Conservation (phyloP, 2,329 filamentous ascomycete genomes). For the Aspergillus pseudoterreus region DNA sequence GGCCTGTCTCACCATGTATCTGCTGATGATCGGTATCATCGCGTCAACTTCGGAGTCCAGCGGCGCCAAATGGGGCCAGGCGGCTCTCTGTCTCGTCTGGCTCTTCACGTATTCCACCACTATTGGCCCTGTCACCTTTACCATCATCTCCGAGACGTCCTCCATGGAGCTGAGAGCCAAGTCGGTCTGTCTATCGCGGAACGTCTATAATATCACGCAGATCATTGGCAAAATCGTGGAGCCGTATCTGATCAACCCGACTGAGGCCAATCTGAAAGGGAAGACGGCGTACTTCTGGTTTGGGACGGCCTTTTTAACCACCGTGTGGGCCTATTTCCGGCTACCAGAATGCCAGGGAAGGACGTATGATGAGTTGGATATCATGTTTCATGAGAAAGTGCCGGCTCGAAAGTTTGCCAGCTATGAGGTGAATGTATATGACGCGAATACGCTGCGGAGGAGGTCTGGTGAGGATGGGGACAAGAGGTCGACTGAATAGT, state of each 20-base stretch:
- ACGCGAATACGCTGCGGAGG: neutral
- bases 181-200: slow-evolving; percentile 52
- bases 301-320: slow-evolving; percentile 20
- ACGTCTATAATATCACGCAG: slow-evolving; percentile 46
- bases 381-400: slow-evolving; percentile 38
- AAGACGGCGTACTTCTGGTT: slow-evolving; percentile 43
- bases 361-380: slow-evolving; percentile 40
- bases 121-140: slow-evolving; percentile 53
- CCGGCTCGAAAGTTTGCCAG: slow-evolving; percentile 31
- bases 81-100: slow-evolving; percentile 46
- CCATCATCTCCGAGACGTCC: slow-evolving; percentile 50
- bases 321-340: slow-evolving; percentile 36
- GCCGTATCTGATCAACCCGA: slow-evolving; percentile 33
- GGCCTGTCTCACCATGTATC: slow-evolving; percentile 22
- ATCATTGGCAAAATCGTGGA: slow-evolving; percentile 42
- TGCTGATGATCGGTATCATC: slow-evolving; percentile 28
- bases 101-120: slow-evolving; percentile 53
- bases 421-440: slow-evolving; percentile 7
- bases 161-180: slow-evolving; percentile 52
- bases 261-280: slow-evolving; percentile 36
- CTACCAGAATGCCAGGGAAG: slow-evolving; percentile 37
- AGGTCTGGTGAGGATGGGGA: neutral
- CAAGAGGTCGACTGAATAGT: neutral
- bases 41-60: slow-evolving; percentile 19
- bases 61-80: slow-evolving; percentile 35